Evolutionary conservation across 805 yeast genomes (phyloP).

Genomic region (Lipomyces starkeyi): DNA sequence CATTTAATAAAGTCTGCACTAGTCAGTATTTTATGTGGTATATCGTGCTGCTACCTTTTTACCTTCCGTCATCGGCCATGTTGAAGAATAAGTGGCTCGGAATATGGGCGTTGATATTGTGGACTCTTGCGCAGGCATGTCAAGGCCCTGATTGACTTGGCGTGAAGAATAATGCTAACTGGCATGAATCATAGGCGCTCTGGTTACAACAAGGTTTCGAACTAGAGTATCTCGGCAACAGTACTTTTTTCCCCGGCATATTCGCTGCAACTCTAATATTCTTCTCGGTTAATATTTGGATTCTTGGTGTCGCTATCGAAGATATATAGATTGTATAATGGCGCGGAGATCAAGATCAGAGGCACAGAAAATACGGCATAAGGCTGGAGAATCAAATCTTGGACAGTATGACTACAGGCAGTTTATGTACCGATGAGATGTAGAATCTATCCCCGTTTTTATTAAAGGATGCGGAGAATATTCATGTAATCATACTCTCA

Average conservation of each 20-base stretch:
- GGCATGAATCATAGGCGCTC: slow-evolving; percentile 56
- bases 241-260: slow-evolving; percentile 66
- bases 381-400: neutral
- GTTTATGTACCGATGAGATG: neutral
- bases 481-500: neutral
- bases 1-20: slow-evolving; percentile 83
- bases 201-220: slow-evolving; percentile 84
- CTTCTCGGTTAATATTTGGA: slow-evolving; percentile 66
- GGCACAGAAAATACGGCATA: neutral
- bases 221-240: slow-evolving; percentile 77
- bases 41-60: slow-evolving; percentile 80
- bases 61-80: slow-evolving; percentile 50
- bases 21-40: slow-evolving; percentile 98
- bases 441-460: neutral
- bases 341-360: neutral
- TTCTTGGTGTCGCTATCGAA: slow-evolving; percentile 61
- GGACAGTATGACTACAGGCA: neutral
- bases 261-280: slow-evolving; percentile 62
- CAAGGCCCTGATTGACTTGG: too few relatives aligned
- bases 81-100: slow-evolving; percentile 47
- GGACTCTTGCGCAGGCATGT: slow-evolving; percentile 60
- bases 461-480: neutral
- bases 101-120: slow-evolving; percentile 52
- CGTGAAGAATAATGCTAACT: neutral
- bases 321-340: slow-evolving; percentile 45